Conservation (phyloP, 2,329 filamentous ascomycete genomes). For the Talaromyces sp. region DNA sequence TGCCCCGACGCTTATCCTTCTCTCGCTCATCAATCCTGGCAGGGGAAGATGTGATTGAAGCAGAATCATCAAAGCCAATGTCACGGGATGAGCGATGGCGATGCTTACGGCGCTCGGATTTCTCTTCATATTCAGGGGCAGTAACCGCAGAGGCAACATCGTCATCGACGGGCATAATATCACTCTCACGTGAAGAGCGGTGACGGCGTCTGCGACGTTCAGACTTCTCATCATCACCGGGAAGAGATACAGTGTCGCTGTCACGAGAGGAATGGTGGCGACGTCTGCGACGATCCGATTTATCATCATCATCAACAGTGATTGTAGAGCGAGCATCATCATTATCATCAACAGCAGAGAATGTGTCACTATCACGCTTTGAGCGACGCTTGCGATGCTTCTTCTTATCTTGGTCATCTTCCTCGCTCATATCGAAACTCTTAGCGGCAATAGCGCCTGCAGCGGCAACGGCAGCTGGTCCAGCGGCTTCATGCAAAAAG, state of each 20-base stretch:
- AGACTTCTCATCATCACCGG: constrained; percentile 17
- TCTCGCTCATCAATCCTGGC: constrained; percentile 36
- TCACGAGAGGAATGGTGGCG: constrained; percentile 14
- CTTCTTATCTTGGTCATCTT: neutral
- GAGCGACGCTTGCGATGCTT: constrained; percentile 2
- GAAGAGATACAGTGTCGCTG: constrained; percentile 3
- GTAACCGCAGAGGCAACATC: constrained; percentile 2
- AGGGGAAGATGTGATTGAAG: constrained; percentile 39
- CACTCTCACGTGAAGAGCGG: constrained; percentile 1
- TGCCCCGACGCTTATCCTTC: constrained; percentile 36
- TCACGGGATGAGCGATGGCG: constrained; percentile 28
- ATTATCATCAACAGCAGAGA: constrained; percentile 14
- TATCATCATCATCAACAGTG: constrained; percentile 26
- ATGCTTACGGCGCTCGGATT: constrained; percentile 27
- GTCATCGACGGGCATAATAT: neutral
- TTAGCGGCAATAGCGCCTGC: neutral
- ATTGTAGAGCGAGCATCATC: constrained; percentile 25
- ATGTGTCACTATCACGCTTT: constrained; percentile 23
- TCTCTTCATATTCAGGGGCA: constrained; percentile 6
- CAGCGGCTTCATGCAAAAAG: constrained; percentile 16
- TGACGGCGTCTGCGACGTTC: constrained; percentile 2
- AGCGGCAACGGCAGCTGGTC: neutral
- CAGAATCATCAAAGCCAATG: constrained; percentile 39
- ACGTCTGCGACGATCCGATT: constrained; percentile 22
- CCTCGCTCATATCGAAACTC: neutral